Conservation (phyloP, 2,329 filamentous ascomycete species). For the Sporothrix pallida region DNA sequence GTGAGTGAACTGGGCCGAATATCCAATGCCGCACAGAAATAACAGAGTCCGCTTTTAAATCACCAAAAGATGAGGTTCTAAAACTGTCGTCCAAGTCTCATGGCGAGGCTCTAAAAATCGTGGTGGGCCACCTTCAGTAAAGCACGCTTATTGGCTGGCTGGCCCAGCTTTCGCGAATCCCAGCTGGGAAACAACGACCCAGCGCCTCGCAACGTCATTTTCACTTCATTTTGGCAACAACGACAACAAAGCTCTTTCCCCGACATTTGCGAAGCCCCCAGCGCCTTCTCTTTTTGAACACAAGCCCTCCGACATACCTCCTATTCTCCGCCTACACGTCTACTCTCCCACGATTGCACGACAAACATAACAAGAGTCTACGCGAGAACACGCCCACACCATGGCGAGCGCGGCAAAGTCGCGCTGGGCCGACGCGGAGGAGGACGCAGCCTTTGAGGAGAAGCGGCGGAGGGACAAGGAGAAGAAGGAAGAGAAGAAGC, state of each 20-base stretch:
- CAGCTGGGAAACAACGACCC: constrained; percentile 5
- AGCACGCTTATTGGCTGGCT: constrained; percentile 11
- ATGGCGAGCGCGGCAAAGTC: constrained; percentile 72
- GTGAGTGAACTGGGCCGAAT: too few species aligned
- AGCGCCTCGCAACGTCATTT: constrained; percentile 27
- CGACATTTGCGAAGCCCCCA: too few species aligned
- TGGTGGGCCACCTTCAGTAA: background rate
- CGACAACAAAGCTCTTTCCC: background rate
- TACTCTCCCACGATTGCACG: background rate
- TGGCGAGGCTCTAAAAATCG: constrained; percentile 26
- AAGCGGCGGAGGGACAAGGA: constrained; percentile 82
- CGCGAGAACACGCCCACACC: background rate
- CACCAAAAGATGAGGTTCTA: background rate
- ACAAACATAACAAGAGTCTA: background rate
- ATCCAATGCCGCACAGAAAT: too few species aligned
- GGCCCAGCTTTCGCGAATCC: background rate
- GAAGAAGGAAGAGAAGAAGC: constrained; percentile 89
- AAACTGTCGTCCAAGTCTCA: background rate
- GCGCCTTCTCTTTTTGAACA: background rate
- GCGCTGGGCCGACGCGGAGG: constrained; percentile 85
- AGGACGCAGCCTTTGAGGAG: constrained; percentile 76
- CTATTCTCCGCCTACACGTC: background rate
- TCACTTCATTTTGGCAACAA: constrained; percentile 1
- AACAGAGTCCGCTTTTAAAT: too few species aligned
- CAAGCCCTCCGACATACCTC: background rate